Conservation (phyloP, 331 rosid species). For the Stylosanthes scabra region DNA sequence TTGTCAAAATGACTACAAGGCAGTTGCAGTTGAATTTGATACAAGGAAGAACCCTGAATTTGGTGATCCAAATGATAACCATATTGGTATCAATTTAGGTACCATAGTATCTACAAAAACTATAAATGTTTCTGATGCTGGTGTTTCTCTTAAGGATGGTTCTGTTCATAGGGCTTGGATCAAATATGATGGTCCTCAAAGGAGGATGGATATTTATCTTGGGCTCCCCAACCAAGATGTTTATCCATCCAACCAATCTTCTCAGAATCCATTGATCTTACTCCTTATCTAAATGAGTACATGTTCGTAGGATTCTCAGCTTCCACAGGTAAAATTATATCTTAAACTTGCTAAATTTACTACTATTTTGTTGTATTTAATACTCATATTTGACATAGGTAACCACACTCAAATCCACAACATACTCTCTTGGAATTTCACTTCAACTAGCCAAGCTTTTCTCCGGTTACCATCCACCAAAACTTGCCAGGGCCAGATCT, state of each 20-base stretch:
- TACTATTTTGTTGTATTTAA: too few species aligned
- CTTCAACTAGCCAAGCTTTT: constrained; percentile 68
- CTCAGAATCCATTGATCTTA: constrained; percentile 65
- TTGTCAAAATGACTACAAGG: constrained; percentile 66
- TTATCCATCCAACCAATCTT: constrained; percentile 61
- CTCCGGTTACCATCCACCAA: constrained; percentile 67
- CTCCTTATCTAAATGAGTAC: constrained; percentile 70
- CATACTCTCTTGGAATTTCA: constrained; percentile 78
- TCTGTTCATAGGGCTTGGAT: constrained; percentile 71
- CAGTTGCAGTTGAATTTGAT: constrained; percentile 74
- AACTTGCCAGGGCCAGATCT: constrained; percentile 65
- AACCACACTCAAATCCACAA: constrained; percentile 72
- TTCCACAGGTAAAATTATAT: constrained; percentile 58
- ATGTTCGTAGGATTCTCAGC: constrained; percentile 93
- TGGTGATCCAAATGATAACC: constrained; percentile 82
- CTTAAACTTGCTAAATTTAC: too few species aligned
- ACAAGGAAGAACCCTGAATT: constrained; percentile 66
- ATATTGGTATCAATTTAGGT: constrained; percentile 78
- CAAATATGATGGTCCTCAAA: constrained; percentile 58
- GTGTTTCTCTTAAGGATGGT: constrained; percentile 68
- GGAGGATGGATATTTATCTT: constrained; percentile 65
- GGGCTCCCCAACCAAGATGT: constrained; percentile 44
- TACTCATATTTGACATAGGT: constrained; percentile 44
- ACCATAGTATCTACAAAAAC: constrained; percentile 57
- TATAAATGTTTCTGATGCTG: constrained; percentile 65